phyloP scores from a whole-genome alignment of 306 rosid genomes.

The Dryas octopetala region DNA sequence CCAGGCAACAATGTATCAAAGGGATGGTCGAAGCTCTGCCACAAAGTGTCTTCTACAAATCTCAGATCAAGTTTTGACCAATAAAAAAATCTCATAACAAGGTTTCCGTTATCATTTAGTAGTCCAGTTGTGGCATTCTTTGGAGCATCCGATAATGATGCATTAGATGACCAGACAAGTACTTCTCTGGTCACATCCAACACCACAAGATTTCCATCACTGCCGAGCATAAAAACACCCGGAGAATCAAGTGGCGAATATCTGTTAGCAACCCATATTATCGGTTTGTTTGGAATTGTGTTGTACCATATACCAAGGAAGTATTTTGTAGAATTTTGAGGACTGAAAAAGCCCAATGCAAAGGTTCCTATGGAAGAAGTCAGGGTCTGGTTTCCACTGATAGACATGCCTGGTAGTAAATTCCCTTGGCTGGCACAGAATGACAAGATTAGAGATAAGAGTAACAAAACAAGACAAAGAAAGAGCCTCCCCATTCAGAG shows the following conservation, averaged over 20 bases:
- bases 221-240: slow-evolving; percentile 15
- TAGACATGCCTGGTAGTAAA: background rate
- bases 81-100: background rate
- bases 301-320: slow-evolving; percentile 43
- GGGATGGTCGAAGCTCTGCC: slow-evolving; percentile 61
- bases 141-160: background rate
- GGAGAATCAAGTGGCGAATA: slow-evolving; percentile 37
- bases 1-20: slow-evolving; percentile 32
- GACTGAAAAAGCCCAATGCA: slow-evolving; percentile 54
- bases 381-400: slow-evolving; percentile 47
- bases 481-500: background rate
- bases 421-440: background rate
- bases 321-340: slow-evolving; percentile 53
- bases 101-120: slow-evolving; percentile 21
- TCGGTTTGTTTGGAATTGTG: background rate
- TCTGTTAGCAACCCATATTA: slow-evolving; percentile 73
- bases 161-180: slow-evolving; percentile 22
- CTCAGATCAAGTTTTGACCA: too few species aligned
- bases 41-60: background rate
- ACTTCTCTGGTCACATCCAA: background rate
- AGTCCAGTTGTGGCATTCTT: background rate
- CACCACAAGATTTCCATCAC: slow-evolving; percentile 24
- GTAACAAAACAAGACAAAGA: background rate
- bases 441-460: background rate
- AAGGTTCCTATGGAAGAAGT: slow-evolving; percentile 39